Evolutionary conservation across 1,284 basidiomycete genomes (phyloP), one percentile per base, ranked within the genome.

Genomic region (Malassezia psittaci): DNA sequence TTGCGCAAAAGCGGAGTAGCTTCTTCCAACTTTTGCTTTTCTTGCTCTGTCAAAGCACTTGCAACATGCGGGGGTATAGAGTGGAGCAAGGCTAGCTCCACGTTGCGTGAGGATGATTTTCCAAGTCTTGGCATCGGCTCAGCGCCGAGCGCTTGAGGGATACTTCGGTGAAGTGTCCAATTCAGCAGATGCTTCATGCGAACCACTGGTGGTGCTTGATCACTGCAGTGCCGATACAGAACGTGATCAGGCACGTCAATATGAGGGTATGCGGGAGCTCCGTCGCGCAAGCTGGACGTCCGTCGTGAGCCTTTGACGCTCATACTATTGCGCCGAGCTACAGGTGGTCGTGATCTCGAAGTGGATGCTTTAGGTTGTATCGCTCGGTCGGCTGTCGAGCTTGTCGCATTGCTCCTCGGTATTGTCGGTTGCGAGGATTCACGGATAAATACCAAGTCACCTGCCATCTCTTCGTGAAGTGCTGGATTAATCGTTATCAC

Each of bases 211-310:
- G 66, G 65, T 2, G 64, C 52, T 43, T 67, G 59, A 32, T 65
- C 65, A 46, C 59, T 63, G 51, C 60, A 64, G 35, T 70, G 68
- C 37, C 66, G 59, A 48, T 66, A 70, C 3, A 70, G 58, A 45
- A 61, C 62, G 46, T 66, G 55, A 40, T 70, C 68, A 7, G 68
- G 68, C 5, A 70, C 65, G 41, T 64, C 59, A 12, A 62, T 62
- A 47, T 70, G 68, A 3, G 68, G 68, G 46, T 70, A 67, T 13
- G 68, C 68, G 9, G 59, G 55, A 37, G 63, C 59, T 18, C 59
- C 59, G 34, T 68, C 66, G 21, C 68, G 64, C 21, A 70, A 50
- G 5, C 61, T 61, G 10, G 66, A 67, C 19, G 63, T 52, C 12
- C 68, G 59, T 29, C 62, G 59, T 54, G 60, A 50, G 7, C 64